Percentiles rank a stretch among this genome's conserved stretches.
Evolutionary conservation across 2,329 filamentous ascomycete genomes (phyloP).

Genomic region (Alternaria sp.): DNA sequence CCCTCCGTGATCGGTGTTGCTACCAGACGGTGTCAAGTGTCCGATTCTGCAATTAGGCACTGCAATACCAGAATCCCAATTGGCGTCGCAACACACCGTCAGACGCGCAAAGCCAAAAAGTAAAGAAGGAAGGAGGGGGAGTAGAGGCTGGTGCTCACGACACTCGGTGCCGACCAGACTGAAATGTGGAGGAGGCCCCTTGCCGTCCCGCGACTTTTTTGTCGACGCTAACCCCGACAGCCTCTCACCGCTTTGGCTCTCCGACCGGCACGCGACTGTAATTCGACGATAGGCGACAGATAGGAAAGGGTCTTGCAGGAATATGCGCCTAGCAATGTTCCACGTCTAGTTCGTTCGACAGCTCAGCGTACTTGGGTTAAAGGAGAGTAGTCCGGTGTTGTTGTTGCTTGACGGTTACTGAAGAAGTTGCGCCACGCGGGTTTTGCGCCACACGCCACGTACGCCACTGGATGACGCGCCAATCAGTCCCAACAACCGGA

Average conservation of each 20-base stretch:
- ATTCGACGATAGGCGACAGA: constrained; percentile 4
- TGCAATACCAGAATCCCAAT: constrained; percentile 14
- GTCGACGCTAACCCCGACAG: constrained; percentile 18
- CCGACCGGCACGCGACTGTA: neutral
- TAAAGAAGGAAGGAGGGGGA: neutral
- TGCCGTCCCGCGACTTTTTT: constrained; percentile 26
- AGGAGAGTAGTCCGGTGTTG: neutral
- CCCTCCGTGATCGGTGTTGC: neutral
- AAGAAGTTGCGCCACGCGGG: neutral
- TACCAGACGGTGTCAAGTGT: no score
- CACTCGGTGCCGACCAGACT: constrained; percentile 2
- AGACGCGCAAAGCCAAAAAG: neutral
- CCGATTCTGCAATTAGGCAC: neutral
- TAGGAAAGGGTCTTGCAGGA: constrained; percentile 9
- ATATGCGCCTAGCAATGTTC: constrained; percentile 16
- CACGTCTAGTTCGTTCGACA: neutral
- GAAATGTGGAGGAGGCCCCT: constrained; percentile 16
- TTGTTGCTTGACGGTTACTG: no score
- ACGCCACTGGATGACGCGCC: constrained; percentile 9
- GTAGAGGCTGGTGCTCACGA: constrained; percentile 7
- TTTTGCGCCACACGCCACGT: neutral
- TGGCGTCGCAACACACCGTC: constrained; percentile 14
- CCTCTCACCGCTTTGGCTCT: constrained; percentile 22
- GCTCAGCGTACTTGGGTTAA: neutral
- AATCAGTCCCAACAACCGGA: constrained; percentile 2